Conservation (phyloP, 1,284 basidiomycete genomes). For the Melampsora abietis-canadensis region DNA sequence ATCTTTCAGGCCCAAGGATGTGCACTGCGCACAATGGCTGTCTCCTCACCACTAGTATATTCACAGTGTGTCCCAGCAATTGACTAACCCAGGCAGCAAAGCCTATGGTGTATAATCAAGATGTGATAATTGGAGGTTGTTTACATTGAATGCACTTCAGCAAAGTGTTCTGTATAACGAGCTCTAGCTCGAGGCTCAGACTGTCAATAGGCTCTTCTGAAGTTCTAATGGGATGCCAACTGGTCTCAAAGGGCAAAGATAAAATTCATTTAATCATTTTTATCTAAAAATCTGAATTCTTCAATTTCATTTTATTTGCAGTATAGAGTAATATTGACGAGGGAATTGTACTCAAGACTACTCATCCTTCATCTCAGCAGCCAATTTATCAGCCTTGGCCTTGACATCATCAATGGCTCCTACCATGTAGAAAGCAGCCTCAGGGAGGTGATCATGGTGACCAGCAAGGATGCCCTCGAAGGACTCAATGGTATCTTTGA, state of each 20-base stretch:
- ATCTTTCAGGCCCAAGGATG: too few relatives aligned
- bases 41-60: rapidly evolving
- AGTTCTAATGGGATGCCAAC: too few relatives aligned
- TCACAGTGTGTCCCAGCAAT: too few relatives aligned
- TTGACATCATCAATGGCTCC: slow-evolving; percentile 93
- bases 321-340: background rate
- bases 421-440: slow-evolving; percentile 64
- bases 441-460: slow-evolving; percentile 79
- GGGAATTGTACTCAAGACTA: background rate
- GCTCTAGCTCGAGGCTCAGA: too few relatives aligned
- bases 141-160: too few relatives aligned
- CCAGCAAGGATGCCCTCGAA: slow-evolving; percentile 96
- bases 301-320: slow-evolving; percentile 1
- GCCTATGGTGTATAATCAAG: too few relatives aligned
- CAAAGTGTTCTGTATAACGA: too few relatives aligned
- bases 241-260: too few relatives aligned
- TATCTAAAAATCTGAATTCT: slow-evolving; percentile 1
- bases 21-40: too few relatives aligned
- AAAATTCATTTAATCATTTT: background rate
- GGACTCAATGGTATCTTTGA: slow-evolving; percentile 86
- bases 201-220: too few relatives aligned
- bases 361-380: slow-evolving; percentile 68
- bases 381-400: slow-evolving; percentile 90
- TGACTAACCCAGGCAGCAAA: too few relatives aligned
- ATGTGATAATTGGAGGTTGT: too few relatives aligned